phyloP scores from a whole-genome alignment of 495 filamentous ascomycete species.

The Paragyromitra xinjiangensis region DNA sequence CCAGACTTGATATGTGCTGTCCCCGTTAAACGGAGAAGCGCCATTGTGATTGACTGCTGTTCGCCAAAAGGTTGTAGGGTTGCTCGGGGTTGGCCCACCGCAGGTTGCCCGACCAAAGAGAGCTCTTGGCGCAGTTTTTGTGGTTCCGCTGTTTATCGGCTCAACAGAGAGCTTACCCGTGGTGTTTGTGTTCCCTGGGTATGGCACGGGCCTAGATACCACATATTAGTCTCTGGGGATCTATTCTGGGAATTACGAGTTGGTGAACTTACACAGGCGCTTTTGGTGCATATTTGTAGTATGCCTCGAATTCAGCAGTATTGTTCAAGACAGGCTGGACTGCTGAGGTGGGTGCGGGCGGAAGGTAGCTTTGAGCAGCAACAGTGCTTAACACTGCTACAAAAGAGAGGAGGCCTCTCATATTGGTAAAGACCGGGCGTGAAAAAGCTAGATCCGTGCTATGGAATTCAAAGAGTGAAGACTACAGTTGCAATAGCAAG shows the following conservation, averaged over 20 bases:
- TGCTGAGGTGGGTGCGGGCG: constrained; percentile 27
- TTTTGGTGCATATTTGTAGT: constrained; percentile 15
- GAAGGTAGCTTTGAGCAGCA: constrained; percentile 32
- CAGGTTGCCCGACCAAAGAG: constrained; percentile 21
- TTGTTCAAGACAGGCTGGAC: constrained; percentile 29
- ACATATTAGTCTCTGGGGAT: not conserved
- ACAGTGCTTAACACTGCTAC: constrained; percentile 22
- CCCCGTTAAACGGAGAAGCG: constrained; percentile 59
- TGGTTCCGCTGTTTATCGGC: not conserved
- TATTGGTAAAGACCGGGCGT: not conserved
- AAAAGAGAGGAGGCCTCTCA: constrained; percentile 36
- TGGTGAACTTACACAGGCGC: constrained; percentile 27
- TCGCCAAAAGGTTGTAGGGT: constrained; percentile 40
- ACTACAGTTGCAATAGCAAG: not conserved
- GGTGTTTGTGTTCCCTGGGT: constrained; percentile 36
- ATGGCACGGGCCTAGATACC: constrained; percentile 27
- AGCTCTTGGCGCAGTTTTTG: not conserved
- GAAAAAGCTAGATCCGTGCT: not conserved
- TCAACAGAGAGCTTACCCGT: constrained; percentile 7
- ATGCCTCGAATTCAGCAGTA: constrained; percentile 11
- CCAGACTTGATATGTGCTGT: constrained; percentile 64
- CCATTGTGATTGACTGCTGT: constrained; percentile 50
- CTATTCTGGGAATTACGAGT: not conserved
- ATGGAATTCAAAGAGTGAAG: not conserved
- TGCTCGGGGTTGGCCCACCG: constrained; percentile 22